Conservation (phyloP, 1,139 yeast species). For the Geotrichum cucujoidarum region DNA sequence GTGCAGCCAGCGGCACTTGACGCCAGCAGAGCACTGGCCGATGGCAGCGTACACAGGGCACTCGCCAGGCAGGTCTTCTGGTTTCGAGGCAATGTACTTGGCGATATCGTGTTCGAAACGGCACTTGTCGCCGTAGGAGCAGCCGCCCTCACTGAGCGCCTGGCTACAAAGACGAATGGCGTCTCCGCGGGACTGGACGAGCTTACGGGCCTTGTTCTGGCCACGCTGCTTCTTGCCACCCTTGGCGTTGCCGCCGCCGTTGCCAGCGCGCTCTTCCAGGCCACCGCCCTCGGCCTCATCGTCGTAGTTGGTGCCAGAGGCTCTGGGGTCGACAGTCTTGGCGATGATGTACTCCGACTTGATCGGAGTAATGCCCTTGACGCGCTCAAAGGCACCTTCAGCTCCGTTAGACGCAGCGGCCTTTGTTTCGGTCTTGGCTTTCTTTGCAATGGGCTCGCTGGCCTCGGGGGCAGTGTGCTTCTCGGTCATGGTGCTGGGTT, state of each 20-base stretch:
- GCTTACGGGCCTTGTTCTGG: slow-evolving; percentile 82
- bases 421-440: slow-evolving; percentile 3
- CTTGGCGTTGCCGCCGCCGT: slow-evolving; percentile 43
- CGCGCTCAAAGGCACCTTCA: slow-evolving; percentile 9
- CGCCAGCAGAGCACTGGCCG: slow-evolving; percentile 89
- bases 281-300: slow-evolving; percentile 51
- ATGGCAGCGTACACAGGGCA: slow-evolving; percentile 82
- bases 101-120: slow-evolving; percentile 70
- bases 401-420: too few species aligned
- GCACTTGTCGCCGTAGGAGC: slow-evolving; percentile 73
- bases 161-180: slow-evolving; percentile 56
- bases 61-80: slow-evolving; percentile 60
- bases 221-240: slow-evolving; percentile 50
- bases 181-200: slow-evolving; percentile 60
- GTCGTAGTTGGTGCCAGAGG: slow-evolving; percentile 32
- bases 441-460: slow-evolving; percentile 10
- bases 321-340: slow-evolving; percentile 22
- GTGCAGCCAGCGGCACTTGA: slow-evolving; percentile 85
- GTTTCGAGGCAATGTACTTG: slow-evolving; percentile 59
- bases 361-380: slow-evolving; percentile 56
- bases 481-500: slow-evolving; percentile 9
- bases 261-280: slow-evolving; percentile 38
- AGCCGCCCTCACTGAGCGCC: slow-evolving; percentile 36
- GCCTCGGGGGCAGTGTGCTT: slow-evolving; percentile 9
- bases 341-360: slow-evolving; percentile 48